These are phyloP conservation scores for Aspergillus aculeatinus DNA, from an alignment of 2,329 filamentous ascomycete genomes.

Conservation along the genomic window DNA sequence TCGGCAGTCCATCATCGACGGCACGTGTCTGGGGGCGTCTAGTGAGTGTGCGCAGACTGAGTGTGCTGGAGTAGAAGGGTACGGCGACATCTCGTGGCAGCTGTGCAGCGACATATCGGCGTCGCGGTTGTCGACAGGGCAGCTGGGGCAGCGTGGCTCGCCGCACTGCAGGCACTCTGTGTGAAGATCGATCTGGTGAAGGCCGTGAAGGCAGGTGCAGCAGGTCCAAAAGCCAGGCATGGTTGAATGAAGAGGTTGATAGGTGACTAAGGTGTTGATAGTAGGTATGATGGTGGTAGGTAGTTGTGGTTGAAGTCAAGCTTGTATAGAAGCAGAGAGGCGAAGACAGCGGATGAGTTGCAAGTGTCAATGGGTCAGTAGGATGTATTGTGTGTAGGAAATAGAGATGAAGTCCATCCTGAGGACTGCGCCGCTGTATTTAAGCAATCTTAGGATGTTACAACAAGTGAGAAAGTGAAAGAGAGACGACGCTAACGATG, in stretches of 20 bases:
- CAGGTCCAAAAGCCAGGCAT: constrained; percentile 7
- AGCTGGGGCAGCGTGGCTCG: not conserved
- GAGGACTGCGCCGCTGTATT: constrained; percentile 1
- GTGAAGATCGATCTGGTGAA: constrained; percentile 2
- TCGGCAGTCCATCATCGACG: not conserved
- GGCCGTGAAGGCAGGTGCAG: constrained; percentile 1
- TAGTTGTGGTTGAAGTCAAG: not conserved
- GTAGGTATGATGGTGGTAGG: not conserved
- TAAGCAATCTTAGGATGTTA: not conserved
- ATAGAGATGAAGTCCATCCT: not conserved
- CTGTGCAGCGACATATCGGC: not conserved
- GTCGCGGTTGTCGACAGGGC: not conserved
- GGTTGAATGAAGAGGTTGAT: not conserved
- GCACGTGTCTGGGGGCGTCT: not conserved
- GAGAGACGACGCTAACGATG: constrained; percentile 1
- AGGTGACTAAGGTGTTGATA: not conserved
- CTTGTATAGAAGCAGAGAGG: not conserved
- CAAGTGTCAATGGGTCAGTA: not conserved
- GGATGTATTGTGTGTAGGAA: not conserved
- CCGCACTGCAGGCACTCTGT: constrained; percentile 1
- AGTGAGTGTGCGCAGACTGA: not conserved
- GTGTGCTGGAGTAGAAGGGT: not conserved
- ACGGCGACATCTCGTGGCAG: constrained; percentile 6
- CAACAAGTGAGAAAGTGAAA: not conserved
- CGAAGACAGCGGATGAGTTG: not conserved